Conservation (phyloP, 345 rosid species). For the Nephelium lappaceum region DNA sequence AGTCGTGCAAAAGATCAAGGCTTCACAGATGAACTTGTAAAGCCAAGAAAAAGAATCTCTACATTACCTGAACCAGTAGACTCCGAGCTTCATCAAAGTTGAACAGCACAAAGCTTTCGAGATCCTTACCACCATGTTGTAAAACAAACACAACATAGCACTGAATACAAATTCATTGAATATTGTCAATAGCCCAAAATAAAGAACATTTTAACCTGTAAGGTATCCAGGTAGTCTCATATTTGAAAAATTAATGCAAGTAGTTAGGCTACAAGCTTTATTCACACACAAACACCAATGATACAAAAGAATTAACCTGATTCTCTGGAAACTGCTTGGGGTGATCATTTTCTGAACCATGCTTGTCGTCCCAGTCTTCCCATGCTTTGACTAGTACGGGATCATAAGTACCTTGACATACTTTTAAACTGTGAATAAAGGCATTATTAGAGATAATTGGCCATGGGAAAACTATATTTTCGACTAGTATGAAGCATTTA, state of each 20-base stretch:
- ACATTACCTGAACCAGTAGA: constrained; percentile 75
- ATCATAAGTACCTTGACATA: constrained; percentile 88
- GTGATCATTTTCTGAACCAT: constrained; percentile 89
- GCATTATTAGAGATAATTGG: constrained; percentile 3
- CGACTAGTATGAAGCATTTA: neutral
- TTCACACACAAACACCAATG: neutral
- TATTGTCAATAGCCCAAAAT: constrained; percentile 18
- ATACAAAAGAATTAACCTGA: constrained; percentile 50
- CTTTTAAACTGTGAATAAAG: constrained; percentile 59
- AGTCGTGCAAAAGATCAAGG: neutral
- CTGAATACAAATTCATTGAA: constrained; percentile 46
- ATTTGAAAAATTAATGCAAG: neutral
- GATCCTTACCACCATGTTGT: constrained; percentile 96
- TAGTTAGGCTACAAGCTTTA: neutral
- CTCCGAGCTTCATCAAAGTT: constrained; percentile 84
- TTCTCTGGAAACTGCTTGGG: constrained; percentile 78
- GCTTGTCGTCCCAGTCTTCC: constrained; percentile 92
- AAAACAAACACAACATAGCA: constrained; percentile 82
- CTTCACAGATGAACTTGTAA: neutral
- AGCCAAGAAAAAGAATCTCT: constrained; percentile 1
- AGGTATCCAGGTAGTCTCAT: neutral
- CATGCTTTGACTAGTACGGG: constrained; percentile 70
- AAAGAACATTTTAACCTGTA: neutral
- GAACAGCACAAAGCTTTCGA: constrained; percentile 82
- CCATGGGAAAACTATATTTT: neutral